Conservation (phyloP, 2,329 filamentous ascomycete genomes). For the Trichophyton equinum region DNA sequence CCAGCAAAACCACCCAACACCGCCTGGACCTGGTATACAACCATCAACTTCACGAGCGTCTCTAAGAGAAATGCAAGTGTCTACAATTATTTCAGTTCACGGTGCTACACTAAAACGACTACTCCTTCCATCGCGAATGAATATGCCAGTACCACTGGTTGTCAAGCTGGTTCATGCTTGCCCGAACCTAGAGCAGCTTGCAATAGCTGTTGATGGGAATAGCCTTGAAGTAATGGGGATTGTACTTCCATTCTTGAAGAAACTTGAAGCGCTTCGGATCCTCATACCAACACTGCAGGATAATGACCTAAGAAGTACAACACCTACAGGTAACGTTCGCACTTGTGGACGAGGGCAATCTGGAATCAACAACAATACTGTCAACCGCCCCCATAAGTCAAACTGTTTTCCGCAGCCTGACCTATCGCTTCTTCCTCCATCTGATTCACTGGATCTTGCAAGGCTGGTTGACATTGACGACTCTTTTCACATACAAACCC, state of each 20-base stretch:
- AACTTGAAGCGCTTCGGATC: constrained; percentile 30
- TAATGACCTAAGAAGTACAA: background rate
- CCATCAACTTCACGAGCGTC: constrained; percentile 20
- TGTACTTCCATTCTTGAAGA: constrained; percentile 30
- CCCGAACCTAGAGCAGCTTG: constrained; percentile 48
- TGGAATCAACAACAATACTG: background rate
- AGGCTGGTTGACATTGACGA: constrained; percentile 30
- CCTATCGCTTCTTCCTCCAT: background rate
- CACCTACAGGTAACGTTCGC: background rate
- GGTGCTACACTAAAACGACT: constrained; percentile 43
- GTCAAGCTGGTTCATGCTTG: constrained; percentile 41
- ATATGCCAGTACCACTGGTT: constrained; percentile 37
- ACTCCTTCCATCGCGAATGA: constrained; percentile 45
- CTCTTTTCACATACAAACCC: constrained; percentile 20
- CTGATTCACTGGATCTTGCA: constrained; percentile 18
- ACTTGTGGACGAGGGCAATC: background rate
- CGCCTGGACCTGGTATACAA: background rate
- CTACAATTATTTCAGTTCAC: constrained; percentile 40
- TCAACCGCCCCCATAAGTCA: background rate
- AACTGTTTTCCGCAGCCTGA: background rate
- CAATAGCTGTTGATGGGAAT: constrained; percentile 35
- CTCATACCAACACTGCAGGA: constrained; percentile 22
- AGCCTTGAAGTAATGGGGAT: constrained; percentile 29
- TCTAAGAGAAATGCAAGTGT: constrained; percentile 30
- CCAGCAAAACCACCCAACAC: background rate